Percentiles rank a stretch among this genome's conserved stretches.
These are phyloP conservation scores for Lodderomyces jiufengensis DNA, from an alignment of 1,139 yeast species.

Conservation along the genomic window DNA sequence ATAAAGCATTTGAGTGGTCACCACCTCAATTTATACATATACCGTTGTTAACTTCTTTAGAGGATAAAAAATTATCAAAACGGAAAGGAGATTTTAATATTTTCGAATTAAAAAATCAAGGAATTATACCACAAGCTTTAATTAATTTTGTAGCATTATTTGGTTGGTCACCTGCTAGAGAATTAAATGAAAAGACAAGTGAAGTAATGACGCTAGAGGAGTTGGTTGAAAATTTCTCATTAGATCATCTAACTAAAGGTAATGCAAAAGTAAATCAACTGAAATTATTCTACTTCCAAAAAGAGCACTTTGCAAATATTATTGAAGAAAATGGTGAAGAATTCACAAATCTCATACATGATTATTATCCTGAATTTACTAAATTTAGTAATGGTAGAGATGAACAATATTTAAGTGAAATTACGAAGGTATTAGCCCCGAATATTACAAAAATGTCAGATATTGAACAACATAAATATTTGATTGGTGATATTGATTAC, in stretches of 20 bases:
- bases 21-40: slow-evolving; percentile 85
- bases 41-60: slow-evolving; percentile 72
- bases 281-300: slow-evolving; percentile 74
- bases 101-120: slow-evolving; percentile 51
- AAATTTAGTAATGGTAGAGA: slow-evolving; percentile 14
- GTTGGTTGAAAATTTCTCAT: slow-evolving; percentile 46
- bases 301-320: slow-evolving; percentile 47
- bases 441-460: slow-evolving; percentile 49
- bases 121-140: slow-evolving; percentile 81
- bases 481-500: slow-evolving; percentile 43
- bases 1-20: slow-evolving; percentile 81
- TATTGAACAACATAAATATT: slow-evolving; percentile 44
- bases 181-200: slow-evolving; percentile 47
- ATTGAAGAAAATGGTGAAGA: slow-evolving; percentile 28
- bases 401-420: slow-evolving; percentile 20
- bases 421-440: slow-evolving; percentile 32
- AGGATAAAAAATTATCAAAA: slow-evolving; percentile 81
- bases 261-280: slow-evolving; percentile 85
- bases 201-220: slow-evolving; percentile 62
- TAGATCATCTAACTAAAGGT: slow-evolving; percentile 81
- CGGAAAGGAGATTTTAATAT: slow-evolving; percentile 81
- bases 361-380: slow-evolving; percentile 22
- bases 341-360: slow-evolving; percentile 31
- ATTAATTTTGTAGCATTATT: slow-evolving; percentile 83
- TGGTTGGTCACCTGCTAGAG: slow-evolving; percentile 89